Percentiles rank a stretch among this genome's conserved stretches.
These are phyloP conservation scores for Tribonema minus DNA, from an alignment of 108 stramenopile species.

Conservation along the genomic window DNA sequence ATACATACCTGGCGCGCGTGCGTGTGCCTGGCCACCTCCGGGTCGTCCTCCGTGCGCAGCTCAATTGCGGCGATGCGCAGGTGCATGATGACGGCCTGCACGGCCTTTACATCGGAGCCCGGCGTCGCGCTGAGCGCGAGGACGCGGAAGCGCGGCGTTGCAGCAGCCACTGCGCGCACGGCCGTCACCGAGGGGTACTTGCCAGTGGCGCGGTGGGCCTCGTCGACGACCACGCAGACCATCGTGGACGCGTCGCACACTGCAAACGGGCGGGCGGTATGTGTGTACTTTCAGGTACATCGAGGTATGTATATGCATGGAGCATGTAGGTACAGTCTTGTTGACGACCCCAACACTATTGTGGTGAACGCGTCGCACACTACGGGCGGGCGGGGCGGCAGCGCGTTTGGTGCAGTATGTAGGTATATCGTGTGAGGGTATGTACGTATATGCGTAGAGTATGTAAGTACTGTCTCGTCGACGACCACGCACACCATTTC, in stretches of 20 bases:
- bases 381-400: too few relatives aligned
- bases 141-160: conserved; percentile 47
- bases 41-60: conserved; percentile 31
- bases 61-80: conserved; percentile 33
- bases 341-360: conserved; percentile 90
- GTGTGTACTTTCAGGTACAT: too few relatives aligned
- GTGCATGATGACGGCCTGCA: conserved; percentile 30
- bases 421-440: too few relatives aligned
- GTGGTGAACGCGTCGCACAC: conserved; percentile 59
- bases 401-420: too few relatives aligned
- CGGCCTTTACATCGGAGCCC: conserved; percentile 70
- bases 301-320: too few relatives aligned
- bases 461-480: too few relatives aligned
- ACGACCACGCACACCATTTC: too few relatives aligned
- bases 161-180: conserved; percentile 19
- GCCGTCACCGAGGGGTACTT: conserved; percentile 65
- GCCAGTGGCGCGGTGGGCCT: conserved; percentile 87
- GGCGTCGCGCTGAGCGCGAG: conserved; percentile 90
- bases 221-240: conserved; percentile 88
- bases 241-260: conserved; percentile 60
- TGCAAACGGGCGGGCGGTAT: too few relatives aligned
- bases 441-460: too few relatives aligned
- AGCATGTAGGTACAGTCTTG: too few relatives aligned
- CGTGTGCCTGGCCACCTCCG: conserved; percentile 36
- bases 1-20: conserved; percentile 29